A percentile compares a stretch with the other conserved stretches of the same genome.
phyloP scores from a whole-genome alignment of 2,329 filamentous ascomycete species.

The Trichoderma sp. region DNA sequence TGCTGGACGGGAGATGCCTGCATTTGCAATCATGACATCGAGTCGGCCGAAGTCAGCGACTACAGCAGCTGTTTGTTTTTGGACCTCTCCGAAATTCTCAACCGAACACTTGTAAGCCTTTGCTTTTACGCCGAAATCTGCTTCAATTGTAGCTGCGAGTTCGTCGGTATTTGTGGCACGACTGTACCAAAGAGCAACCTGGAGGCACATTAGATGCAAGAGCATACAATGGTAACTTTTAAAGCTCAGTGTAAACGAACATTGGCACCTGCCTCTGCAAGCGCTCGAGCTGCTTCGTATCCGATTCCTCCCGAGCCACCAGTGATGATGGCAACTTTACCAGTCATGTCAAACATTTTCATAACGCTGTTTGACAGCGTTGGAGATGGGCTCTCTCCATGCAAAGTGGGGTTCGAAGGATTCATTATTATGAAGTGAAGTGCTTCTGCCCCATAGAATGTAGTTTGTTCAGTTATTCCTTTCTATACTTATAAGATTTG shows the following conservation, averaged over 20 bases:
- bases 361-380: constrained; percentile 23
- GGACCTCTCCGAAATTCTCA: constrained; percentile 23
- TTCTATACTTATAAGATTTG: neutral
- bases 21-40: constrained; percentile 37
- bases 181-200: neutral
- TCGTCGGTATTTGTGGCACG: neutral
- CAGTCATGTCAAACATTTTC: constrained; percentile 24
- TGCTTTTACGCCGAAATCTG: constrained; percentile 23
- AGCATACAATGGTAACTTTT: neutral
- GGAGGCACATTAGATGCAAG: neutral
- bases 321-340: constrained; percentile 22
- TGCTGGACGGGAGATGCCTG: constrained; percentile 39
- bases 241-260: neutral
- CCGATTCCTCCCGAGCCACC: constrained; percentile 23
- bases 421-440: neutral
- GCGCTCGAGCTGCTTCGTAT: constrained; percentile 21
- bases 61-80: constrained; percentile 27
- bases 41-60: constrained; percentile 33
- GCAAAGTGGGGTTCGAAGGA: neutral
- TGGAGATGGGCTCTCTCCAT: neutral
- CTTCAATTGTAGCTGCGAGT: constrained; percentile 13
- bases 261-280: constrained; percentile 23
- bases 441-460: neutral
- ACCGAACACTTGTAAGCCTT: constrained; percentile 22
- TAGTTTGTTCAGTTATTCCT: neutral